Base-by-base conservation (phyloP, 2,329 filamentous ascomycete species). In the Verticillium longisporum region DNA sequence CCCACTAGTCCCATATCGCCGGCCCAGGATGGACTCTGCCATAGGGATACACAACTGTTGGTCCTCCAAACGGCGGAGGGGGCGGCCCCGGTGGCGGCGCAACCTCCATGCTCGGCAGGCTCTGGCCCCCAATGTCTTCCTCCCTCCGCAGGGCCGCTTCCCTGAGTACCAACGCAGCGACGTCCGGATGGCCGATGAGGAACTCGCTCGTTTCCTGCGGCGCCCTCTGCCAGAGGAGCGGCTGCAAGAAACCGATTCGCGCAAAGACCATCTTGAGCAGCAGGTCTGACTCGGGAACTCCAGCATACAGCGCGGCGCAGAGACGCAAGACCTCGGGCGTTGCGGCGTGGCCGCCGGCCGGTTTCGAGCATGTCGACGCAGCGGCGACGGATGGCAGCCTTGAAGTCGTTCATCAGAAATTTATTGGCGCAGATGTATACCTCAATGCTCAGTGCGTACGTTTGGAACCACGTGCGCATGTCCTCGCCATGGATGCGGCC, bases 401-500 rank as follows among this genome's bases (percentile, higher is more conserved):
- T 78, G 68, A 82, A 78, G 57, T 75, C 75, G 32, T 77, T 73
- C 67, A 82, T 75, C 59, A 81, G 71, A 66, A 76, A 81, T 58
- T 77, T 75, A 64, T 80, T 74, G 7, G 79, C 79, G 59, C 78
- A 77, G 58, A 81, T 77, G 68, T 82, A 82, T 13, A 81, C 78
- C 59, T 80, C 77, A 13, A 82, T 66, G 65, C 76, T 77, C 38
- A 81, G 72, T 63, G 78, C 74, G 66, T 79, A 81, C 1, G 77
- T 69, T 56, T 80, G 69, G 4, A 80, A 72, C 78, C 79, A 82
- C 4, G 78, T 78, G 14, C 73, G 73, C 62, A 81, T 66, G 67
- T 82, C 79, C 64, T 80, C 76, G 36, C 72, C 72, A 6, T 71
- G 69, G 68, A 81, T 76, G 58, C 76, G 74, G 18, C 68, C 65